Evolutionary conservation across 306 rosid species (phyloP), one percentile per base, ranked within the genome.

Genomic region (Lablab purpureus): DNA sequence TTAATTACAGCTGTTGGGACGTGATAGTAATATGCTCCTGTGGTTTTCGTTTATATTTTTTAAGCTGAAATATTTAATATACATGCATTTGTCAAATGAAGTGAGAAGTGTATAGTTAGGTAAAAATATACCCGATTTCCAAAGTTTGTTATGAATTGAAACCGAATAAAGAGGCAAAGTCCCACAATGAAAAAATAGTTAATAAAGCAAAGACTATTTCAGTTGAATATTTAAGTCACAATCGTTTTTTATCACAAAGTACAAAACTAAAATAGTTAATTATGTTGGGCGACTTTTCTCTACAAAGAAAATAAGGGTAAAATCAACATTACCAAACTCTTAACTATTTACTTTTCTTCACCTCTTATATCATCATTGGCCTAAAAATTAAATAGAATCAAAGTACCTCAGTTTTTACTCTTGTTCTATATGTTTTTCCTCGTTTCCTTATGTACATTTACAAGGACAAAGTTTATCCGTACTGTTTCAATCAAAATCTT

Each of bases 101-200:
- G 52, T 21, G 55, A 67, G 8, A 3, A 43, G 22, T 49, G 34
- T 13, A 18, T 19, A 67, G 13, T 67, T 41, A 43, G 37, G 73
- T 21, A 43, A 13, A 34, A 22, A 41, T 43, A 7, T 67, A 67
- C 55, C n/a, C 21, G 2, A 4, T 41, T 41, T 67, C 43, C 54
- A 43, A 67, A 41, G 73, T 67, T 67, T 67, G 36, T 3, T 67
- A 67, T 23, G 13, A 67, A 21, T 23, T 40, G 21, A 8, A 30
- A 7, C 5, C 13, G 12, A 8, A 30, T 18, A 51, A 51, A 30
- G 1, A 28, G 67, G 18, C 34, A 40, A 22, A 41, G n/a, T 43
- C 36, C 12, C 55, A 67, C 36, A 43, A 67, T 23, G 7, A 12
- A 21, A 32, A 65, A 2, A n/a, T 15, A 62, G 23, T 15, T 32